Evolutionary conservation across 108 stramenopile genomes (phyloP).

Genomic region (Pseudonitzschia delicatissima): DNA sequence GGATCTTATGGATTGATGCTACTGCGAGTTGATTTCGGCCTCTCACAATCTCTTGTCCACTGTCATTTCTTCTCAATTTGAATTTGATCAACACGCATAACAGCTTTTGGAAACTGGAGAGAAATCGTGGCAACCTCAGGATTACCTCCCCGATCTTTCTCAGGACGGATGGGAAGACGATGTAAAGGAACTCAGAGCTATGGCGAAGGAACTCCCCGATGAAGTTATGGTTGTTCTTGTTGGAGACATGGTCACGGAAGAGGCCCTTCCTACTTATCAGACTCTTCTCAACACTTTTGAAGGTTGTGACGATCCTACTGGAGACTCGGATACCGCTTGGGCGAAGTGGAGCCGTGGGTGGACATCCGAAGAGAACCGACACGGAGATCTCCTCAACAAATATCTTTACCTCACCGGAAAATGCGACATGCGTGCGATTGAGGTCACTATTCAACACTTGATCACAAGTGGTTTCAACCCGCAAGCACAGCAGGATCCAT

Average conservation of each 20-base stretch:
- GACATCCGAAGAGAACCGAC: slow-evolving; percentile 92
- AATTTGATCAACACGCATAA: background rate
- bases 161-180: slow-evolving; percentile 67
- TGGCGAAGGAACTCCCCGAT: slow-evolving; percentile 69
- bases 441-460: slow-evolving; percentile 91
- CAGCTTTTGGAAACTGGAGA: slow-evolving; percentile 89
- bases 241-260: slow-evolving; percentile 93
- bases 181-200: slow-evolving; percentile 68
- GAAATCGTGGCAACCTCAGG: slow-evolving; percentile 88
- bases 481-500: slow-evolving; percentile 85
- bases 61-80: too few species aligned
- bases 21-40: too few species aligned
- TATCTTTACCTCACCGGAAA: slow-evolving; percentile 84
- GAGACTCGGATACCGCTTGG: slow-evolving; percentile 82
- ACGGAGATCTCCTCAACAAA: slow-evolving; percentile 91
- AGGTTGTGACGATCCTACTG: slow-evolving; percentile 90
- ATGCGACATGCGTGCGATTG: slow-evolving; percentile 87
- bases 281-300: slow-evolving; percentile 92
- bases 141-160: slow-evolving; percentile 86
- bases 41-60: background rate
- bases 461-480: slow-evolving; percentile 91
- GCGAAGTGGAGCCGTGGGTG: slow-evolving; percentile 88
- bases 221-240: slow-evolving; percentile 85
- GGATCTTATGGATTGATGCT: too few species aligned
- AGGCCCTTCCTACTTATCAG: slow-evolving; percentile 91